Conservation (phyloP, 2,329 filamentous ascomycete species). For the Akanthomyces uredinophilus region DNA sequence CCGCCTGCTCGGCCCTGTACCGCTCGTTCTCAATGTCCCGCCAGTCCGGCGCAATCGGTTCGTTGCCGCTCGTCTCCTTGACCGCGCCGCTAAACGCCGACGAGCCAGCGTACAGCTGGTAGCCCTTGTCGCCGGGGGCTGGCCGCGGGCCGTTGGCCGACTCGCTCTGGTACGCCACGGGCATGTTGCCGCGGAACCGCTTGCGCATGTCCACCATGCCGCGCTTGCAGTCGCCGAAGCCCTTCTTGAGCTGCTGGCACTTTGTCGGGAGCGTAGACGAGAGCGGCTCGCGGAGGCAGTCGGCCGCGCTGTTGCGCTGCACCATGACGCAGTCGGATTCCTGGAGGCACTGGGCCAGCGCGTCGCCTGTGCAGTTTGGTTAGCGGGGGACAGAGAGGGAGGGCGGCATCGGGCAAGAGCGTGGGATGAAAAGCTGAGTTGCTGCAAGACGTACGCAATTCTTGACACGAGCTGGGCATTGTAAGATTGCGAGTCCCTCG, state of each 20-base stretch:
- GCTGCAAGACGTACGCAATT: conserved; percentile 66
- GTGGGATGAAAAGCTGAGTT: no score
- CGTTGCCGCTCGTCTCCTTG: conserved; percentile 63
- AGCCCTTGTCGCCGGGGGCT: conserved; percentile 47
- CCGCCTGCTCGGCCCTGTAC: conserved; percentile 36
- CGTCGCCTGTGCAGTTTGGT: conserved; percentile 58
- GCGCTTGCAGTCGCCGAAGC: conserved; percentile 90
- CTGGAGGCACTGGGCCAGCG: conserved; percentile 90
- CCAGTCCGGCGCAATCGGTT: conserved; percentile 57
- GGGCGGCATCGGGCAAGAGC: not conserved
- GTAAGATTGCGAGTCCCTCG: conserved; percentile 24
- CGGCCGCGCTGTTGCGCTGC: conserved; percentile 76
- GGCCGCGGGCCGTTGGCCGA: conserved; percentile 37
- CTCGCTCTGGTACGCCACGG: conserved; percentile 61
- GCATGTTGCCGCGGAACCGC: conserved; percentile 90
- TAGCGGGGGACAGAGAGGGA: not conserved
- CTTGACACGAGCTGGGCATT: conserved; percentile 96
- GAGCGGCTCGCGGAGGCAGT: conserved; percentile 82
- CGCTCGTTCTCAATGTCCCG: conserved; percentile 61
- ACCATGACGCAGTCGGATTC: conserved; percentile 96
- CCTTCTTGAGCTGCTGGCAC: conserved; percentile 90
- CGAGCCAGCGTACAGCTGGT: conserved; percentile 76
- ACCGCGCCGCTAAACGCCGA: conserved; percentile 62
- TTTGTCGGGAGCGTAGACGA: conserved; percentile 74
- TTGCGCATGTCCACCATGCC: conserved; percentile 99